These are phyloP conservation scores for Penicillium robsamsonii DNA, from an alignment of 495 filamentous ascomycete species.

Conservation along the genomic window DNA sequence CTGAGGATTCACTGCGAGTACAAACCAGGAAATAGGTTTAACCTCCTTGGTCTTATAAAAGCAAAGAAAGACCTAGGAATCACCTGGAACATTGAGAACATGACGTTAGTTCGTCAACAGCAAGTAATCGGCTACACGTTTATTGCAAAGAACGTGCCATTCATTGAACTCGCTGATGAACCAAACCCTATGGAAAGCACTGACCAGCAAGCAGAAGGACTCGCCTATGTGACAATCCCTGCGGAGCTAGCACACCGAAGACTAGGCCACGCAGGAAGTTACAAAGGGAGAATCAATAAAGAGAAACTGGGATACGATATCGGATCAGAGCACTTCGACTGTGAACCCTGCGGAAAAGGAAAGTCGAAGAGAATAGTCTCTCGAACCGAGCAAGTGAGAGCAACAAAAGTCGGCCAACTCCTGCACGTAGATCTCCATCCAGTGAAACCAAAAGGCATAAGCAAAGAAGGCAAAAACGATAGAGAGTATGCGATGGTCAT, in stretches of 20 bases:
- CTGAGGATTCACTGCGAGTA: no score
- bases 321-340: not conserved
- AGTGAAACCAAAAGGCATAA: not conserved
- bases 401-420: not conserved
- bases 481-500: not conserved
- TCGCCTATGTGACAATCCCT: not conserved
- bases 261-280: not conserved
- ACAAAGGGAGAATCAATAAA: not conserved
- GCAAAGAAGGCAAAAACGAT: not conserved
- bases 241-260: not conserved
- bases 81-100: no score
- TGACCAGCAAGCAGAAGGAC: no score
- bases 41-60: no score
- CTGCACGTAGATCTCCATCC: not conserved
- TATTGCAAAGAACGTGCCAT: not conserved
- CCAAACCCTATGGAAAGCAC: no score
- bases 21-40: no score
- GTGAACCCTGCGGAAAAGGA: not conserved
- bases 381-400: not conserved
- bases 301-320: not conserved
- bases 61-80: no score
- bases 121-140: not conserved
- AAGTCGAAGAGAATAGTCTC: not conserved
- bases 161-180: not conserved
- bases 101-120: no score